phyloP scores from a whole-genome alignment of 371 early-diverging fungal species.

The Umbelopsis sp. region DNA sequence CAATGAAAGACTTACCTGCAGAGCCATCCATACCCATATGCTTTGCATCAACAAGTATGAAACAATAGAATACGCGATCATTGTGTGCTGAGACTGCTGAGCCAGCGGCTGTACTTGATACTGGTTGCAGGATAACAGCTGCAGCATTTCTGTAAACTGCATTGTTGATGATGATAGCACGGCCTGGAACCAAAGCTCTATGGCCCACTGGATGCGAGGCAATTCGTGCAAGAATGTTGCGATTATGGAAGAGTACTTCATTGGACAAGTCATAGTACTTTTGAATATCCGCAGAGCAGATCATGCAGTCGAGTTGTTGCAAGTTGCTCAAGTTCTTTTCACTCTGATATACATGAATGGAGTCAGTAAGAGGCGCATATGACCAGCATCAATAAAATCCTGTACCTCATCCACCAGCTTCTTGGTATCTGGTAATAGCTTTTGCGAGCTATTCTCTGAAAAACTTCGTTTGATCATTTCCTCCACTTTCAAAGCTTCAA shows the following conservation, averaged over 20 bases:
- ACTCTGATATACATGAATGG: conserved; percentile 40
- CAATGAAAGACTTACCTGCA: not conserved
- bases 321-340: conserved; percentile 61
- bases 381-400: conserved; percentile 19
- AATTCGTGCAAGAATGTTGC: conserved; percentile 60
- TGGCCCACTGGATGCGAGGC: conserved; percentile 63
- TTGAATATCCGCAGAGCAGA: conserved; percentile 80
- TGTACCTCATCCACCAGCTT: conserved; percentile 55
- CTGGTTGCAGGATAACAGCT: conserved; percentile 65
- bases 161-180: conserved; percentile 75
- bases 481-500: conserved; percentile 96
- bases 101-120: conserved; percentile 29
- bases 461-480: conserved; percentile 99
- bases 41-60: conserved; percentile 37
- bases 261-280: conserved; percentile 72
- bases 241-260: conserved; percentile 59
- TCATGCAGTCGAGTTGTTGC: conserved; percentile 77
- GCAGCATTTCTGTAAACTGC: conserved; percentile 66
- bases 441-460: conserved; percentile 87
- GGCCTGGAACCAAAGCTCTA: conserved; percentile 69
- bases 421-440: conserved; percentile 77
- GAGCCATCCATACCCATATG: conserved; percentile 1
- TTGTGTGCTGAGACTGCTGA: conserved; percentile 42
- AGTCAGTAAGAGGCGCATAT: conserved; percentile 4
- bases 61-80: conserved; percentile 44